Percentiles rank a stretch among this genome's conserved stretches.
Conservation (phyloP, 371 early-diverging fungal genomes). For the Actinomortierella wolfii region DNA sequence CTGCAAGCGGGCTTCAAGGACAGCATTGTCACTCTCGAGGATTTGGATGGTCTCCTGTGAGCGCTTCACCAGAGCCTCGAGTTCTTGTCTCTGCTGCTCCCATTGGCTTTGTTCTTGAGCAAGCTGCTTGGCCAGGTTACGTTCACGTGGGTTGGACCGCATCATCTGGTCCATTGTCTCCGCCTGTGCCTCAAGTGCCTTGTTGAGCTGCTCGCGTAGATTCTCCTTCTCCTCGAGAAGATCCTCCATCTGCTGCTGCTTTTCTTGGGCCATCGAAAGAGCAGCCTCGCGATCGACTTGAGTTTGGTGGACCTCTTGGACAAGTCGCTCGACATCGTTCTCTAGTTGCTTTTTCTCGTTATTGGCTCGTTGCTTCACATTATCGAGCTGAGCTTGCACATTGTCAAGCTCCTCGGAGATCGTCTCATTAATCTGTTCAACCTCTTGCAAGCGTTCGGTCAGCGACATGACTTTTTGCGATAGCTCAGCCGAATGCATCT, state of each 20-base stretch:
- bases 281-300: constrained; percentile 6
- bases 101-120: too few relatives aligned
- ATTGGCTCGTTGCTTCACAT: constrained; percentile 8
- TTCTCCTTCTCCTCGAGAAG: constrained; percentile 32
- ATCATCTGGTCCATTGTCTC: constrained; percentile 3
- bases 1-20: constrained; percentile 24
- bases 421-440: constrained; percentile 31
- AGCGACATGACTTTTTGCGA: constrained; percentile 42
- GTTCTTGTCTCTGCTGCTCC: constrained; percentile 29
- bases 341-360: constrained; percentile 29
- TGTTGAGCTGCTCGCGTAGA: constrained; percentile 28
- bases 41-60: constrained; percentile 23
- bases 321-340: constrained; percentile 39
- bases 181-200: constrained; percentile 13
- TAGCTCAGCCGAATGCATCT: constrained; percentile 36
- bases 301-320: constrained; percentile 32
- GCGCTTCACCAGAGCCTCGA: constrained; percentile 30
- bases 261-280: constrained; percentile 11
- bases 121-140: constrained; percentile 4
- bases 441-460: constrained; percentile 32
- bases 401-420: constrained; percentile 31
- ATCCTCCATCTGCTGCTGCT: constrained; percentile 32
- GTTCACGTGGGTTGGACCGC: too few relatives aligned
- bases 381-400: constrained; percentile 20
- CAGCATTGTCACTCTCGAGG: constrained; percentile 35